A percentile compares a stretch with the other conserved stretches of the same genome.
Evolutionary conservation across 768 basidiomycete species (phyloP).

Genomic region (Agaricus sinodeliciosus): DNA sequence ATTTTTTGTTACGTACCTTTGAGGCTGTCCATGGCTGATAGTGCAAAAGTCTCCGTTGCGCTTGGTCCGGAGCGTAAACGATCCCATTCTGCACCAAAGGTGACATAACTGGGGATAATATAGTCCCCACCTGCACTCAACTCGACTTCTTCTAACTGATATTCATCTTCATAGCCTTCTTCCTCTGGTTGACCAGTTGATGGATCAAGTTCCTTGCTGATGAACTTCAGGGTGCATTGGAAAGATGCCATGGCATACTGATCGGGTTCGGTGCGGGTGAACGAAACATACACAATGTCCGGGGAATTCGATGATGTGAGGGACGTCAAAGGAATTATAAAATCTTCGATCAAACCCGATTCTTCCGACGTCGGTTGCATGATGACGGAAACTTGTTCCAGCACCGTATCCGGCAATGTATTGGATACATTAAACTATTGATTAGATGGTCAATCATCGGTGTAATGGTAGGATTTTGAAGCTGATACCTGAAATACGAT

Average conservation of each 20-base stretch:
- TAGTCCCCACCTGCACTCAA: conserved; percentile 90
- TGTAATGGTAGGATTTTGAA: background rate
- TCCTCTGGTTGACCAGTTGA: conserved; percentile 93
- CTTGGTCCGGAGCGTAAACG: conserved; percentile 70
- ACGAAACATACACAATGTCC: conserved; percentile 89
- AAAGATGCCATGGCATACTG: conserved; percentile 81
- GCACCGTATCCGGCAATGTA: conserved; percentile 89
- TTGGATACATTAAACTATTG: conserved; percentile 93
- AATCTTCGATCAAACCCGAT: conserved; percentile 79
- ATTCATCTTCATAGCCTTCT: conserved; percentile 99
- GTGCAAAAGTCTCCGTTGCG: conserved; percentile 88
- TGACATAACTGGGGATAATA: conserved; percentile 89
- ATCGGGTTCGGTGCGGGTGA: conserved; percentile 74
- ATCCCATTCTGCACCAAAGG: conserved; percentile 95
- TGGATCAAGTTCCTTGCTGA: conserved; percentile 97
- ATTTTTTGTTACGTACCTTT: conserved; percentile 59
- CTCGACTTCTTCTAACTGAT: conserved; percentile 94
- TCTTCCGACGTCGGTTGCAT: conserved; percentile 81
- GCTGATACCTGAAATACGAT: conserved; percentile 85
- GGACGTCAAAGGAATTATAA: conserved; percentile 80
- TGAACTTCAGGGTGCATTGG: conserved; percentile 86
- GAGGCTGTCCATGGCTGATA: conserved; percentile 88
- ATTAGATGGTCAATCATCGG: conserved; percentile 9
- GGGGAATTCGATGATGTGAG: conserved; percentile 68
- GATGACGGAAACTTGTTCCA: conserved; percentile 90